Percentiles rank a stretch among this genome's conserved stretches.
phyloP scores from a whole-genome alignment of 2,329 filamentous ascomycete species.

The Tolypocladium ovalisporum region DNA sequence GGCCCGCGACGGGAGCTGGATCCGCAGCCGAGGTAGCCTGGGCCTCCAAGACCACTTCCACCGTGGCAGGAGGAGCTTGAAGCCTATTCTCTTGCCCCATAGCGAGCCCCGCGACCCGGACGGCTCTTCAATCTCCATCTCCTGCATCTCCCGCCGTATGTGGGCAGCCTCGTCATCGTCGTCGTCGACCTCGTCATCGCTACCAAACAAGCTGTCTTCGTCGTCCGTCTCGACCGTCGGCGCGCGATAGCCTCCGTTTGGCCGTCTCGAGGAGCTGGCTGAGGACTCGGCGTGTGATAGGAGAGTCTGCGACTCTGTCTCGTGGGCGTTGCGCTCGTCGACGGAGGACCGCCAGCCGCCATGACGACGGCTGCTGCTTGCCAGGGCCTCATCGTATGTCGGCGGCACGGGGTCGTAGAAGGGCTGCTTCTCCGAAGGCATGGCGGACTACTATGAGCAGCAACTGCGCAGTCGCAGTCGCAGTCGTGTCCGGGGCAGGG shows the following conservation, averaged over 20 bases:
- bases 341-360: constrained; percentile 20
- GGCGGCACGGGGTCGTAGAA: constrained; percentile 33
- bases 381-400: constrained; percentile 30
- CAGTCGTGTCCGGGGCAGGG: constrained; percentile 1
- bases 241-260: constrained; percentile 52
- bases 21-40: constrained; percentile 39
- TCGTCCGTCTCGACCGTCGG: constrained; percentile 74
- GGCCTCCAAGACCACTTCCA: constrained; percentile 47
- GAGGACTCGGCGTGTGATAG: constrained; percentile 42
- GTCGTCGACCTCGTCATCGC: constrained; percentile 27
- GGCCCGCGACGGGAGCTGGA: constrained; percentile 32
- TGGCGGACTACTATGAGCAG: constrained; percentile 7
- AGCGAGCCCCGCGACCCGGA: constrained; percentile 29
- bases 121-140: constrained; percentile 77
- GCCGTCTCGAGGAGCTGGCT: constrained; percentile 29
- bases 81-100: constrained; percentile 46
- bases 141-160: constrained; percentile 72
- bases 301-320: constrained; percentile 69
- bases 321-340: constrained; percentile 53
- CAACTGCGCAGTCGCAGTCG: neutral
- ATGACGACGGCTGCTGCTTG: constrained; percentile 21
- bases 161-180: constrained; percentile 48
- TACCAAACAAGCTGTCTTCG: constrained; percentile 47
- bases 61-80: constrained; percentile 38
- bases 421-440: constrained; percentile 28